phyloP scores from a whole-genome alignment of 352 stramenopile species.

The Pythium aristosporum region DNA sequence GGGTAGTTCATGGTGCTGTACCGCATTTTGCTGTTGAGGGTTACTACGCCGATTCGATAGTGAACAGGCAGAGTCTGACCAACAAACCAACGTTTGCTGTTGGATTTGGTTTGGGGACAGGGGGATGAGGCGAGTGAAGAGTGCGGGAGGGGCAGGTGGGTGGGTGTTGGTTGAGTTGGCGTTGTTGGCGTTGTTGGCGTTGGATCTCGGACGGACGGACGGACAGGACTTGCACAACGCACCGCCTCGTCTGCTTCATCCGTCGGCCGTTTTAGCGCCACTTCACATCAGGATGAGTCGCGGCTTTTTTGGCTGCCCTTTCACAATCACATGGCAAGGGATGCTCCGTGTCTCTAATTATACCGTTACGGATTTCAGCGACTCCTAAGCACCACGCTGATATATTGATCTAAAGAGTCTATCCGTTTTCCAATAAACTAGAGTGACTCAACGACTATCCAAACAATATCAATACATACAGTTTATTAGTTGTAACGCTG shows the following conservation, averaged over 20 bases:
- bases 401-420: too few relatives aligned
- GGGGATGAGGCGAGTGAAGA: slow-evolving; percentile 13
- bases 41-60: slow-evolving; percentile 1
- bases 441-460: too few relatives aligned
- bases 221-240: slow-evolving; percentile 1
- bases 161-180: not conserved
- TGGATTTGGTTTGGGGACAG: slow-evolving; percentile 4
- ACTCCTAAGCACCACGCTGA: too few relatives aligned
- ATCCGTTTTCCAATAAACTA: too few relatives aligned
- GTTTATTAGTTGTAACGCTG: too few relatives aligned
- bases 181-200: not conserved
- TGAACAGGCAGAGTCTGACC: slow-evolving; percentile 11
- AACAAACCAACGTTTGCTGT: slow-evolving; percentile 6
- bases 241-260: not conserved
- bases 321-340: slow-evolving; percentile 17
- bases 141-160: not conserved
- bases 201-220: not conserved
- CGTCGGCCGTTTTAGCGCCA: slow-evolving; percentile 8
- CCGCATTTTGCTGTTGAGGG: slow-evolving; percentile 6
- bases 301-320: not conserved
- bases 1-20: slow-evolving; percentile 16
- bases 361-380: too few relatives aligned
- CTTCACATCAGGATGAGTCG: not conserved
- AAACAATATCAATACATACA: too few relatives aligned
- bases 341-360: slow-evolving; percentile 12